Conservation (phyloP, 176 grass and related monocot genomes). For the Triticum turgidum region DNA sequence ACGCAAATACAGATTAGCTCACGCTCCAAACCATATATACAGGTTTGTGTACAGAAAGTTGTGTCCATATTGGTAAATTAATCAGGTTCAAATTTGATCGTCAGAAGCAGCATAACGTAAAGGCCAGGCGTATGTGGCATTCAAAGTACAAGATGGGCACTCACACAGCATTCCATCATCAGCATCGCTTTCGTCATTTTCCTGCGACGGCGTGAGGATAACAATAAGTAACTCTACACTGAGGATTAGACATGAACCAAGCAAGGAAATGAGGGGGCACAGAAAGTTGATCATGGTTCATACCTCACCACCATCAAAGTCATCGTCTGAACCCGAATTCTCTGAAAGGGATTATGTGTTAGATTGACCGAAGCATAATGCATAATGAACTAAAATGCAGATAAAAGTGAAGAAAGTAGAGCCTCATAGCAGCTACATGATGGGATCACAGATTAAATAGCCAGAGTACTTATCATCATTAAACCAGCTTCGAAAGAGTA, state of each 20-base stretch:
- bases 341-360: conserved; percentile 36
- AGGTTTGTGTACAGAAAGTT: background rate
- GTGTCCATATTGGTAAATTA: background rate
- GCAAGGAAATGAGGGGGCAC: conserved; percentile 4
- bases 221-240: background rate
- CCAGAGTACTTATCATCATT: background rate
- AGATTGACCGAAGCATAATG: background rate
- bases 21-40: background rate
- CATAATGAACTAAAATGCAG: conserved; percentile 3
- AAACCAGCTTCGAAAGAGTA: background rate
- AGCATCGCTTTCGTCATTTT: conserved; percentile 49
- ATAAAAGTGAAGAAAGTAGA: background rate
- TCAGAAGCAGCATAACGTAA: background rate
- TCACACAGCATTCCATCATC: conserved; percentile 92
- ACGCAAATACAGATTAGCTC: background rate
- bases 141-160: conserved; percentile 33
- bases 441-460: background rate
- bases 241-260: background rate
- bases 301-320: conserved; percentile 55
- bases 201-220: conserved; percentile 39
- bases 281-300: conserved; percentile 7
- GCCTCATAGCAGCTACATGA: background rate
- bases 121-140: background rate
- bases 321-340: conserved; percentile 57
- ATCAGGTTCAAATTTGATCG: background rate